Evolutionary conservation across 73 alveolate species (phyloP), one percentile per base, ranked within the genome.

Genomic region (Paramecium caudatum): DNA sequence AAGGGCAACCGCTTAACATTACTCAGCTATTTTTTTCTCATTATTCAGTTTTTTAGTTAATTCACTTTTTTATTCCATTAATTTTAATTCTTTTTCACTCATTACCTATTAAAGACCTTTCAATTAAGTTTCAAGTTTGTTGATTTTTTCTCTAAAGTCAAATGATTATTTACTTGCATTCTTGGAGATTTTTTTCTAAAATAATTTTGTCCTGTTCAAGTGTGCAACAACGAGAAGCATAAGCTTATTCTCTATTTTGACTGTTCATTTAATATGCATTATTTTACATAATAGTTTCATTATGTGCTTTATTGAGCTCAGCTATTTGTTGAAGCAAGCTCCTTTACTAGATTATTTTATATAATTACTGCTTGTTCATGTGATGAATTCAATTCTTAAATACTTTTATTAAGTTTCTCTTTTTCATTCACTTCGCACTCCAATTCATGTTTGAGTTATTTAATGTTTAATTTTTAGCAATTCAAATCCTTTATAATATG

Each of bases 351-450:
- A 1, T 41, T 41, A 74, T 41, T 41, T 27, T 74, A 21, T 0
- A 39, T 3, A 27, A 15, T 41, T 74, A 74, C 88, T 41, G 88
- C 47, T 41, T 19, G 10, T 45, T 74, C 88, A 74, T 74, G 88
- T 8, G 43, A 74, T 8, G n/a, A 37, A 19, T 47, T 45, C 30
- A 74, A 41, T 5, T 74, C 88, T 39, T 41, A 8, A 6, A 74
- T 37, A 0, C 69, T 74, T 74, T 41, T 74, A 36, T 74, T 15
- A 15, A 74, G 6, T 13, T 74, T 74, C 43, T 74, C 88, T 43
- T 74, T 74, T 41, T 74, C 88, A 23, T 43, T 74, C 27, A 19
- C 7, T 39, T 74, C 88, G 1, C 32, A 16, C 7, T 74, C 88
- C 55, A 74, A 74, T 74, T 74, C 88, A 74, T 34, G 43, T 1